Evolutionary conservation across 495 filamentous ascomycete genomes (phyloP), one percentile per base, ranked within the genome.

Genomic region (Barbatosphaeria neglecta): DNA sequence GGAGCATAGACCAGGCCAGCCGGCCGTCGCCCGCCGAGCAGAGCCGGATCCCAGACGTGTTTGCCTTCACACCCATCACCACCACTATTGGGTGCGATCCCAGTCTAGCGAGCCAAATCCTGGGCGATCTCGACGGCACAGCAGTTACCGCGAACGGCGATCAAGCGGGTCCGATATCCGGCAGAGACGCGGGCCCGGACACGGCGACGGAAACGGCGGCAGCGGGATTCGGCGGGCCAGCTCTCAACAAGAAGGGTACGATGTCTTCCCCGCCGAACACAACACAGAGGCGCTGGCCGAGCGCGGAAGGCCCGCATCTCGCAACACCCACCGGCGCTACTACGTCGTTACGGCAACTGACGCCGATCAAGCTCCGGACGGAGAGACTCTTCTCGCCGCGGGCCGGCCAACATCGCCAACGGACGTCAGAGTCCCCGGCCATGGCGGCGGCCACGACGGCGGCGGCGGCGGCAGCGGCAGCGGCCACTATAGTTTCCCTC

Each of bases 51-150:
- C 27, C 24, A n/a, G n/a, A n/a, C 56, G 57, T 42, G 54, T 72
- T 50, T 73, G 70, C 55, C 50, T 74, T 41, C 73, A 75, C 56
- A 75, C 67, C 53, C 73, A 76, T 47, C 72, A 76, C 48, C 72
- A 76, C 52, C 73, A 76, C 60, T 76, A 75, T 62, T 76, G 72
- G 73, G 53, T 74, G 24, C 67, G 64, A 27, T 47, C 49, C 13
- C 53, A 53, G 37, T 52, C 55, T 5, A 20, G 41, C 8, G 39
- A 24, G 6, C 22, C 39, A n/a, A 23, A 10, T 23, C 13, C 20
- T 15, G 10, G 19, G 39, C 15, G 1, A 22, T 15, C n/a, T 44
- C 38, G 39, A 51, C 47, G 47, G 37, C 11, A 23, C 35, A 9
- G 11, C 28, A 43, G 41, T n/a, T n/a, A n/a, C 45, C 39, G 45